These are phyloP conservation scores for Kluyveromyces siamensis DNA, from an alignment of 805 yeast genomes.

Conservation along the genomic window DNA sequence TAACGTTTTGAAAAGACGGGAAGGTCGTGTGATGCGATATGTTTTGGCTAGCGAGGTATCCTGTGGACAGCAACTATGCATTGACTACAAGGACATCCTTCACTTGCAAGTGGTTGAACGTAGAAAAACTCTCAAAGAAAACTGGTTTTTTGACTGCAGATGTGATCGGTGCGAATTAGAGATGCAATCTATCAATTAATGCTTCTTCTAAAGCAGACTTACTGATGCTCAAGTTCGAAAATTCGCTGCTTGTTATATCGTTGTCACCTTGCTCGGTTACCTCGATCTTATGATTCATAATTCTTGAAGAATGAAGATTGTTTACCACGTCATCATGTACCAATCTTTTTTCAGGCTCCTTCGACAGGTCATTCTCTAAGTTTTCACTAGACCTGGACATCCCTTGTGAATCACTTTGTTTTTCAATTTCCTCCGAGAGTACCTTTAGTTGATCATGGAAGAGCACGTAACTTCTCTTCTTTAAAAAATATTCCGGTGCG, in stretches of 20 bases:
- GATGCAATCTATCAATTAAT: slow-evolving; percentile 28
- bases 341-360: neutral
- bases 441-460: slow-evolving; percentile 20
- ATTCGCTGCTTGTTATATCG: slow-evolving; percentile 20
- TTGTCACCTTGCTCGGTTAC: slow-evolving; percentile 3
- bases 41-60: slow-evolving; percentile 32
- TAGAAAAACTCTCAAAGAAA: slow-evolving; percentile 33
- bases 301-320: slow-evolving; percentile 21
- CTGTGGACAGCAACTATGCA: slow-evolving; percentile 44
- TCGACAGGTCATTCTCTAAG: neutral
- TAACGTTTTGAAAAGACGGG: slow-evolving; percentile 40
- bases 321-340: slow-evolving; percentile 9
- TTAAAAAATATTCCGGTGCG: slow-evolving; percentile 26
- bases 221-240: slow-evolving; percentile 31
- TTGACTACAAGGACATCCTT: slow-evolving; percentile 44
- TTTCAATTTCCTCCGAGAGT: slow-evolving; percentile 18
- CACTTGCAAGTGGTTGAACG: slow-evolving; percentile 29
- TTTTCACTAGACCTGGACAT: too few species aligned
- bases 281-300: slow-evolving; percentile 11
- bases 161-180: slow-evolving; percentile 38
- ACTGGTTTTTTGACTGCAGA: slow-evolving; percentile 54
- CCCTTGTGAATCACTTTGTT: neutral
- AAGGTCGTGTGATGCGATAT: slow-evolving; percentile 31
- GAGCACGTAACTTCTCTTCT: slow-evolving; percentile 22
- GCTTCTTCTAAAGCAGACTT: slow-evolving; percentile 37